A percentile compares a stretch with the other conserved stretches of the same genome.
Conservation (phyloP, 2,329 filamentous ascomycete species). For the Davidsoniella virescens region DNA sequence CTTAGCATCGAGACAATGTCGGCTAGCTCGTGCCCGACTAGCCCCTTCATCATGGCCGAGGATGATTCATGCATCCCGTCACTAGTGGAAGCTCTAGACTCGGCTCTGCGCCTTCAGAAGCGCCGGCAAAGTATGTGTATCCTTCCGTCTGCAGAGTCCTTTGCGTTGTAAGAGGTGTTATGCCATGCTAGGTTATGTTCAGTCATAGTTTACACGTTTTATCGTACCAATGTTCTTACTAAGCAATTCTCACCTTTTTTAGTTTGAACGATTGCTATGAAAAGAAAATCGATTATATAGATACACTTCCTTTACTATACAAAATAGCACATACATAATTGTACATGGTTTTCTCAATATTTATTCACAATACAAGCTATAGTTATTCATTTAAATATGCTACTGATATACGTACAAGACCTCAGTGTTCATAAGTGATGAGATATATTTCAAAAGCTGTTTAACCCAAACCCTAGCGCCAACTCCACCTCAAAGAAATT, state of each 20-base stretch:
- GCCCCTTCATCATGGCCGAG: slow-evolving; percentile 1
- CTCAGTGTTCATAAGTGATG: neutral
- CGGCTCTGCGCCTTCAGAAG: neutral
- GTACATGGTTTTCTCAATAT: too few species aligned
- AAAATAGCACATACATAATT: too few species aligned
- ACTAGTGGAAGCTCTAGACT: neutral
- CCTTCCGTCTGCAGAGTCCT: slow-evolving; percentile 1
- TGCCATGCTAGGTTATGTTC: neutral
- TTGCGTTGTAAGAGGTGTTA: neutral
- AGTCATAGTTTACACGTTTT: too few species aligned
- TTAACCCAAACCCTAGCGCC: neutral
- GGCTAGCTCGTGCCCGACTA: slow-evolving; percentile 9
- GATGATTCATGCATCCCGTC: neutral
- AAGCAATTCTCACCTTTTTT: too few species aligned
- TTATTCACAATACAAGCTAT: neutral
- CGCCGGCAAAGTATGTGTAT: slow-evolving; percentile 11
- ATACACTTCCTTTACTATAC: too few species aligned
- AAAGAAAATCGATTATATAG: too few species aligned
- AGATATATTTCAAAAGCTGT: neutral
- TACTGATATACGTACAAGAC: neutral
- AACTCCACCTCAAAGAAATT: slow-evolving; percentile 41
- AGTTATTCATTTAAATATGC: neutral
- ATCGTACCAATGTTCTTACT: too few species aligned
- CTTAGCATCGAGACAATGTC: neutral
- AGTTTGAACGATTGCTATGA: too few species aligned